Percentiles rank a stretch among this genome's conserved stretches.
These are phyloP conservation scores for Rhynchospora tenuis DNA, from an alignment of 176 grass and related monocot genomes.

Conservation along the genomic window DNA sequence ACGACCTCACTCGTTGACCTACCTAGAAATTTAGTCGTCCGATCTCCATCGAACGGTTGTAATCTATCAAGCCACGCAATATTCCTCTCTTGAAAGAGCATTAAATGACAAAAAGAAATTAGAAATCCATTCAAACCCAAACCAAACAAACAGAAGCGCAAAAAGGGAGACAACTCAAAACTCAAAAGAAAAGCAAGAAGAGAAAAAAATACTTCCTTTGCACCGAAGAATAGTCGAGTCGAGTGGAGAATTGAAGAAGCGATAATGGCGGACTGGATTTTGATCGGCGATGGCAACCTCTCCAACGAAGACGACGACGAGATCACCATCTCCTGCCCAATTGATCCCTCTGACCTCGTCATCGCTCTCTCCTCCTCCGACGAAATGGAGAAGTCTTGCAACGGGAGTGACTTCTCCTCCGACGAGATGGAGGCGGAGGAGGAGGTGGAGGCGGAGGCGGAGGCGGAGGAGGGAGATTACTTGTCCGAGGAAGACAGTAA, in stretches of 20 bases:
- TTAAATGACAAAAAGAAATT: not conserved
- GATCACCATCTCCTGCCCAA: not conserved
- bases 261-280: not conserved
- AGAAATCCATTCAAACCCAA: not conserved
- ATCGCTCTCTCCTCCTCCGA: not conserved
- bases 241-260: not conserved
- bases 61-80: not conserved
- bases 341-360: not conserved
- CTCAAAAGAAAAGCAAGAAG: conserved; percentile 6
- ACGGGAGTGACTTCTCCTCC: not conserved
- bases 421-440: not conserved
- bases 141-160: not conserved
- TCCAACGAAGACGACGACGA: not conserved
- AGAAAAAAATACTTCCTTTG: not conserved
- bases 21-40: not conserved
- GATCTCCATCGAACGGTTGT: not conserved
- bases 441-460: not conserved
- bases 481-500: not conserved
- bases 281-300: not conserved
- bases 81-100: not conserved
- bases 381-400: not conserved
- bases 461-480: not conserved
- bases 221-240: not conserved
- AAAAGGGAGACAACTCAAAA: not conserved
- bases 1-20: not conserved